Evolutionary conservation across 1,139 yeast species (phyloP).

Genomic region (Sugiyamaella grinbergsii): DNA sequence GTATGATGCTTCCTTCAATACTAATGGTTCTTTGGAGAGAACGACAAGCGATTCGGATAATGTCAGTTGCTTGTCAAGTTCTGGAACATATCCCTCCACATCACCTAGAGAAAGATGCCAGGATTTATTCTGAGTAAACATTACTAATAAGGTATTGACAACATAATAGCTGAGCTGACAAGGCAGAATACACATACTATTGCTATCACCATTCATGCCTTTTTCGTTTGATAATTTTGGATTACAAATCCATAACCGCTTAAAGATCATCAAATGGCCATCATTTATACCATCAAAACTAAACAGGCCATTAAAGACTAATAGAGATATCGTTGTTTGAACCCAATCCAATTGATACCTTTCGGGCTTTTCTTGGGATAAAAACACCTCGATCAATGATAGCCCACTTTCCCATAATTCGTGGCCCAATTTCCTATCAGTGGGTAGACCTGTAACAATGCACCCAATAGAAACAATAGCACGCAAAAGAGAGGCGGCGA

Average conservation of each 20-base stretch:
- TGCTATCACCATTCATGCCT: constrained; percentile 2
- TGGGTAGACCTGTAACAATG: constrained; percentile 20
- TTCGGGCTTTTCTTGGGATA: constrained; percentile 14
- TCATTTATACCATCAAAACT: constrained; percentile 18
- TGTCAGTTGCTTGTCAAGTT: constrained; percentile 4
- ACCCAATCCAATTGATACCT: constrained; percentile 21
- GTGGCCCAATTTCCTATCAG: constrained; percentile 20
- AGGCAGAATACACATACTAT: constrained; percentile 4
- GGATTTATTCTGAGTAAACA: constrained; percentile 17
- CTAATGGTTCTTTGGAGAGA: constrained; percentile 7
- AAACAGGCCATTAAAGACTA: constrained; percentile 18
- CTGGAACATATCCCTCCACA: constrained; percentile 15
- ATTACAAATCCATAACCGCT: constrained; percentile 16
- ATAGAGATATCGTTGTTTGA: constrained; percentile 16
- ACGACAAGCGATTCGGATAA: constrained; percentile 4
- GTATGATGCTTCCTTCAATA: constrained; percentile 13
- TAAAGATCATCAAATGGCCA: constrained; percentile 18
- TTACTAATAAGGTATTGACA: constrained; percentile 15
- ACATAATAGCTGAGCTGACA: constrained; percentile 17
- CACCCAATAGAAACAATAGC: constrained; percentile 23
- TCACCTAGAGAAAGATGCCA: constrained; percentile 11
- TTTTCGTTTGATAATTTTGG: constrained; percentile 6
- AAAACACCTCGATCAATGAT: constrained; percentile 18
- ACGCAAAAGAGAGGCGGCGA: constrained; percentile 22
- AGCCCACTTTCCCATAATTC: constrained; percentile 23